phyloP scores from a whole-genome alignment of 371 early-diverging fungal genomes.

The Capillidium heterosporum region DNA sequence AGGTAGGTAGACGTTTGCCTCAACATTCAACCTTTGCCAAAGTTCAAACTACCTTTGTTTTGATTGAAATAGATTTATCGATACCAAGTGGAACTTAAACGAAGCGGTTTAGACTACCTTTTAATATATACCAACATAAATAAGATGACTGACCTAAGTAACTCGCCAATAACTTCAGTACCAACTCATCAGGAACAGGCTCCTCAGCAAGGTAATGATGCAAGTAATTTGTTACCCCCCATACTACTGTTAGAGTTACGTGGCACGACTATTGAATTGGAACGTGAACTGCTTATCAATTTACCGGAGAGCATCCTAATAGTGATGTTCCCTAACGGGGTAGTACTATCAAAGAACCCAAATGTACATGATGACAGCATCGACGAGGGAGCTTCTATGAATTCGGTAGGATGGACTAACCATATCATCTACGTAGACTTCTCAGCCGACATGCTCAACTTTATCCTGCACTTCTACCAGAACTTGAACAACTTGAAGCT shows the following conservation, averaged over 20 bases:
- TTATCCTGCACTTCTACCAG: slow-evolving; percentile 33
- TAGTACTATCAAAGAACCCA: slow-evolving; percentile 24
- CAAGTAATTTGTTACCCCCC: slow-evolving; percentile 20
- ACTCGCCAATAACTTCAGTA: too few species aligned
- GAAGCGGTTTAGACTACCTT: too few species aligned
- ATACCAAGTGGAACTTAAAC: too few species aligned
- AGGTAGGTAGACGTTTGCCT: too few species aligned
- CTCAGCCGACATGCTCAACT: slow-evolving; percentile 39
- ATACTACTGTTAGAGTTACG: slow-evolving; percentile 45
- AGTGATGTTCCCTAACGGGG: slow-evolving; percentile 71
- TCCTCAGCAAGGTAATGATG: too few species aligned
- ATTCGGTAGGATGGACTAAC: slow-evolving; percentile 18
- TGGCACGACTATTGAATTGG: slow-evolving; percentile 46
- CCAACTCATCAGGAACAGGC: too few species aligned
- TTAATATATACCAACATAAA: too few species aligned
- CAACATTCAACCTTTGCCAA: too few species aligned
- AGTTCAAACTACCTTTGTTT: too few species aligned
- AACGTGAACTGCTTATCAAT: slow-evolving; percentile 48
- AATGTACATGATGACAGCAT: slow-evolving; percentile 15
- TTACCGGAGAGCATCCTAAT: slow-evolving; percentile 57
- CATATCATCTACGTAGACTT: slow-evolving; percentile 40
- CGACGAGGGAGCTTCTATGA: slow-evolving; percentile 17
- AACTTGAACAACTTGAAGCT: slow-evolving; percentile 14
- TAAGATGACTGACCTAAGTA: not conserved
- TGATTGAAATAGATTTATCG: too few species aligned